Conservation (phyloP, 768 basidiomycete species). For the Clitopilus passeckerianus region DNA sequence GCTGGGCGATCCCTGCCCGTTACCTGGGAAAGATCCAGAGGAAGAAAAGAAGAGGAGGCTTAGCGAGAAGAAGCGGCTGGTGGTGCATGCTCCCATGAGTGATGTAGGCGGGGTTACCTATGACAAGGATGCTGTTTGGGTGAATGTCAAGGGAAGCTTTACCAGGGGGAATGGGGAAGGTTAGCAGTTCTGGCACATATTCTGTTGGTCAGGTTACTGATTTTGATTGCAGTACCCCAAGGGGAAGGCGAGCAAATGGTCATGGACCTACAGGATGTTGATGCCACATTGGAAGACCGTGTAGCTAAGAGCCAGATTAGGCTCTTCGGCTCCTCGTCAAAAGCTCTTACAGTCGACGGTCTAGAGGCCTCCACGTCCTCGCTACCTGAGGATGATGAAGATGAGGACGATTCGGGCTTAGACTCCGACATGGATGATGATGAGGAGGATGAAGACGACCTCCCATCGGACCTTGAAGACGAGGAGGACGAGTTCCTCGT, state of each 20-base stretch:
- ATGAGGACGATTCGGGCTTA: slow-evolving; percentile 23
- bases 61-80: slow-evolving; percentile 89
- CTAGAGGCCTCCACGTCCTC: slow-evolving; percentile 23
- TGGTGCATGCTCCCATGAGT: slow-evolving; percentile 98
- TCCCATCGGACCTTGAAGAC: slow-evolving; percentile 24
- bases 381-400: slow-evolving; percentile 25
- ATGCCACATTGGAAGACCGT: slow-evolving; percentile 75
- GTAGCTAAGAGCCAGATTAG: slow-evolving; percentile 79
- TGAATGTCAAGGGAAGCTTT: slow-evolving; percentile 96
- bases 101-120: slow-evolving; percentile 96
- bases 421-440: slow-evolving; percentile 5
- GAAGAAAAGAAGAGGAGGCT: slow-evolving; percentile 72
- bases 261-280: slow-evolving; percentile 89
- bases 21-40: slow-evolving; percentile 89
- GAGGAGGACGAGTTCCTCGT: slow-evolving; percentile 13
- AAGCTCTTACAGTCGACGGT: slow-evolving; percentile 48
- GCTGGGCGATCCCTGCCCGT: slow-evolving; percentile 92
- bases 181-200: slow-evolving; percentile 19
- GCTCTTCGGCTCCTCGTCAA: slow-evolving; percentile 79
- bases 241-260: slow-evolving; percentile 99
- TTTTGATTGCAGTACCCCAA: slow-evolving; percentile 48
- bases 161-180: slow-evolving; percentile 69
- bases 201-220: not conserved
- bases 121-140: slow-evolving; percentile 97
- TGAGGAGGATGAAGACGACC: slow-evolving; percentile 16